Percentiles rank a stretch among this genome's conserved stretches.
Conservation (phyloP, 2,329 filamentous ascomycete species). For the Talaromyces verruculosus region DNA sequence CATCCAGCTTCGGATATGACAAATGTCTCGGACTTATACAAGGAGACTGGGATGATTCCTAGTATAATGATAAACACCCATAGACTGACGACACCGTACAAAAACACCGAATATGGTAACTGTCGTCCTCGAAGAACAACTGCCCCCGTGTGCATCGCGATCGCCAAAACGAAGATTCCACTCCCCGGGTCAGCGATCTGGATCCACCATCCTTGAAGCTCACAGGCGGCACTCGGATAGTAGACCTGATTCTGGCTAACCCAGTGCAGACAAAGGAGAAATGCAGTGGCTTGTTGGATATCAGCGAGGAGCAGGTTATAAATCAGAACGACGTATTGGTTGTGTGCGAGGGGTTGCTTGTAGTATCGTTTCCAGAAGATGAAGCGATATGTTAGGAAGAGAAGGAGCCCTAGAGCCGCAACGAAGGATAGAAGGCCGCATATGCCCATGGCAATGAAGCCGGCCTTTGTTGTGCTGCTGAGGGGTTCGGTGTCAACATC, state of each 20-base stretch:
- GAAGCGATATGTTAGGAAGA: conserved; percentile 53
- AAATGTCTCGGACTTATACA: conserved; percentile 46
- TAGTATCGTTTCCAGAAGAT: conserved; percentile 52
- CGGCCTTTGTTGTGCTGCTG: background rate
- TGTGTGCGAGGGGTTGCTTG: conserved; percentile 53
- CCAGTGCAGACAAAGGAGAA: conserved; percentile 50
- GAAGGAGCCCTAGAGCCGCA: conserved; percentile 26
- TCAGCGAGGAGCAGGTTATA: conserved; percentile 54
- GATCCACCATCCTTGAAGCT: conserved; percentile 53
- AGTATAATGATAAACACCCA: conserved; percentile 33
- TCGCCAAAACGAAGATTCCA: conserved; percentile 55
- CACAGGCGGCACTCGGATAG: conserved; percentile 48
- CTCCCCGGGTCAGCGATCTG: conserved; percentile 55
- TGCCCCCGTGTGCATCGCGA: conserved; percentile 55
- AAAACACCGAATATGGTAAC: conserved; percentile 27
- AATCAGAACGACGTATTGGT: conserved; percentile 55
- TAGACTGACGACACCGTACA: background rate
- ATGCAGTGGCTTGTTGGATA: conserved; percentile 52
- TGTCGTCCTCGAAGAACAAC: conserved; percentile 51
- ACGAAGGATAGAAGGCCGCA: conserved; percentile 1
- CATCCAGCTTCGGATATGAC: conserved; percentile 51
- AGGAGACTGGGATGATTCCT: conserved; percentile 48
- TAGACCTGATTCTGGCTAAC: conserved; percentile 46
- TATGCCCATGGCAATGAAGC: background rate
- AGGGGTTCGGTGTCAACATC: background rate